These are phyloP conservation scores for Kockiozyma suomiensis DNA, from an alignment of 805 yeast species.

Conservation along the genomic window DNA sequence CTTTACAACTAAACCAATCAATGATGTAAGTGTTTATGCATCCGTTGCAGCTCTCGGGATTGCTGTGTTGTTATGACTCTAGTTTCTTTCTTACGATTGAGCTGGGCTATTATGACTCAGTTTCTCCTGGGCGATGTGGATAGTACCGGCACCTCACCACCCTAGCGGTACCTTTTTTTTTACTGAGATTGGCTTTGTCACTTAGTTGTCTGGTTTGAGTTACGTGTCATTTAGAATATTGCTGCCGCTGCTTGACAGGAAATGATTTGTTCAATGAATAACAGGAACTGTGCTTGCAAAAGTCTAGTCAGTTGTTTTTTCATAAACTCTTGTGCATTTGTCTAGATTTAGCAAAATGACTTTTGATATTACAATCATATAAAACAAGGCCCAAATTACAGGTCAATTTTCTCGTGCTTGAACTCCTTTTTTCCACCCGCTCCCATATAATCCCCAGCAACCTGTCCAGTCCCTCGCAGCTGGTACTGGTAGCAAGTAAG, in stretches of 20 bases:
- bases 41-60: conserved; percentile 37
- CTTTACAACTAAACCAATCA: conserved; percentile 37
- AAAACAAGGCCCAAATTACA: neutral
- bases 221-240: too few species aligned
- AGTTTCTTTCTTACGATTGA: neutral
- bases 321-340: too few species aligned
- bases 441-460: conserved; percentile 88
- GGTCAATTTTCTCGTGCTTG: conserved; percentile 52
- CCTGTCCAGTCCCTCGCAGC: conserved; percentile 87
- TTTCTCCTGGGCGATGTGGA: conserved; percentile 37
- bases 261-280: too few species aligned
- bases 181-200: conserved; percentile 35
- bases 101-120: neutral
- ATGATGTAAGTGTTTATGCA: conserved; percentile 34
- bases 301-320: too few species aligned
- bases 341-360: too few species aligned
- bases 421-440: conserved; percentile 85
- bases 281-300: too few species aligned
- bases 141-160: conserved; percentile 36
- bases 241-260: too few species aligned
- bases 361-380: too few species aligned
- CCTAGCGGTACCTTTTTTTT: conserved; percentile 20
- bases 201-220: neutral
- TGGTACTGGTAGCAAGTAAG: conserved; percentile 94
- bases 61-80: neutral